These are phyloP conservation scores for Dacryopinax spathularia DNA, from an alignment of 768 basidiomycete genomes.

Conservation along the genomic window DNA sequence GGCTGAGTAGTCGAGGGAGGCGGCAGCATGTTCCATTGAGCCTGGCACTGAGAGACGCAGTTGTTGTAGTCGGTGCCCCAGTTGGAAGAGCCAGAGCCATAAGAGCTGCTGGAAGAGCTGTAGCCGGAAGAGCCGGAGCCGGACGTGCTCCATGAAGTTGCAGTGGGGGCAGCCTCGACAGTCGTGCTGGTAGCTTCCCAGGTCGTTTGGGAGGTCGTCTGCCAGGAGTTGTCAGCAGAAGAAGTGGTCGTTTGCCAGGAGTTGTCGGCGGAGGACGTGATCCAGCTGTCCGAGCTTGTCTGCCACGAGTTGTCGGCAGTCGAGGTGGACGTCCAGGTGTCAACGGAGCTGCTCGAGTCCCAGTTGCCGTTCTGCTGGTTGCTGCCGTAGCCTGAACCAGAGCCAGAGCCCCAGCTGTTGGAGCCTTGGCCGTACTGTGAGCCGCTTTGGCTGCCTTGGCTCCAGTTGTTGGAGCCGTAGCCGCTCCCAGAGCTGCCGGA, in stretches of 20 bases:
- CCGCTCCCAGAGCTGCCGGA: neutral
- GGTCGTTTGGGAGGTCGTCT: neutral
- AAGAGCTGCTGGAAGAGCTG: constrained; percentile 13
- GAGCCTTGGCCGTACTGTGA: constrained; percentile 9
- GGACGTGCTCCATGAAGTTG: neutral
- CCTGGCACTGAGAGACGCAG: constrained; percentile 3
- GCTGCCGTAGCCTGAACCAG: no score
- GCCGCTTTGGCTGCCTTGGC: constrained; percentile 5
- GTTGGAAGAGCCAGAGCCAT: constrained; percentile 15
- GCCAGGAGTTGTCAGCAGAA: no score
- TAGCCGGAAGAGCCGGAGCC: constrained; percentile 13
- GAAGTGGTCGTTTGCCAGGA: neutral
- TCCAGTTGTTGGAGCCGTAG: neutral
- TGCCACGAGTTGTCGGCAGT: neutral
- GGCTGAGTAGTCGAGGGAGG: neutral
- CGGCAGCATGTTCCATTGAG: neutral
- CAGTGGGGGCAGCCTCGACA: neutral
- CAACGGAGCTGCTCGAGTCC: neutral
- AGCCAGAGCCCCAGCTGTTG: neutral
- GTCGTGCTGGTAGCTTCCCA: neutral
- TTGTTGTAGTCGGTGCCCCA: constrained; percentile 1
- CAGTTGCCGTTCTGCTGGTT: no score
- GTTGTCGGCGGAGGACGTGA: neutral
- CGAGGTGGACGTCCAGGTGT: neutral
- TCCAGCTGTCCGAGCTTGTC: no score